These are phyloP conservation scores for Colletotrichum echinochloae DNA, from an alignment of 2,329 filamentous ascomycete species.

Conservation along the genomic window DNA sequence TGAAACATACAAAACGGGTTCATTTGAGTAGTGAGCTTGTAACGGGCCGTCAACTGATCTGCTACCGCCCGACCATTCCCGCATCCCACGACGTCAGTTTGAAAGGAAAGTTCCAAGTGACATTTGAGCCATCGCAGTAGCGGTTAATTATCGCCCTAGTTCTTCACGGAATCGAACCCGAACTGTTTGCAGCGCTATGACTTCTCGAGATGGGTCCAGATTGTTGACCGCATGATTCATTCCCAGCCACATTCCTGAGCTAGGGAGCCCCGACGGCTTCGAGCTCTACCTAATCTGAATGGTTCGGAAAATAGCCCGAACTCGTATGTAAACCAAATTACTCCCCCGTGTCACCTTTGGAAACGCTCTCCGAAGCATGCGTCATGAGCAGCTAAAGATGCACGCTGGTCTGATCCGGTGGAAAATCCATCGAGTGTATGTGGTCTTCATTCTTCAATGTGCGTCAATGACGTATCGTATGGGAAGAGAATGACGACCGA, in stretches of 20 bases:
- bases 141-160: too few species aligned
- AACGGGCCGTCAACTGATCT: too few species aligned
- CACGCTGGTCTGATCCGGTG: not conserved
- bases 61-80: too few species aligned
- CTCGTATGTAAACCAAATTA: too few species aligned
- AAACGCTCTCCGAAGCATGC: not conserved
- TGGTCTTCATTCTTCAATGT: not conserved
- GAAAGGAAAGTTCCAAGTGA: too few species aligned
- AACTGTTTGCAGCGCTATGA: not conserved
- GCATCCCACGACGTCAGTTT: too few species aligned
- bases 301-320: not conserved
- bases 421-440: not conserved
- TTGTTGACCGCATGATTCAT: not conserved
- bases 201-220: not conserved
- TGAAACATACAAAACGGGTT: too few species aligned
- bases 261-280: not conserved
- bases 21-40: too few species aligned
- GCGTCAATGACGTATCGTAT: not conserved
- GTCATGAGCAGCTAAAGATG: not conserved
- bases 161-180: not conserved
- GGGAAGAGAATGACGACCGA: not conserved
- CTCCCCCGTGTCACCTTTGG: too few species aligned
- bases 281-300: not conserved
- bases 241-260: not conserved
- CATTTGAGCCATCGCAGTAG: too few species aligned